Evolutionary conservation across 1,284 basidiomycete genomes (phyloP), one percentile per base, ranked within the genome.

Genomic region (Tylopilus orsonianus): DNA sequence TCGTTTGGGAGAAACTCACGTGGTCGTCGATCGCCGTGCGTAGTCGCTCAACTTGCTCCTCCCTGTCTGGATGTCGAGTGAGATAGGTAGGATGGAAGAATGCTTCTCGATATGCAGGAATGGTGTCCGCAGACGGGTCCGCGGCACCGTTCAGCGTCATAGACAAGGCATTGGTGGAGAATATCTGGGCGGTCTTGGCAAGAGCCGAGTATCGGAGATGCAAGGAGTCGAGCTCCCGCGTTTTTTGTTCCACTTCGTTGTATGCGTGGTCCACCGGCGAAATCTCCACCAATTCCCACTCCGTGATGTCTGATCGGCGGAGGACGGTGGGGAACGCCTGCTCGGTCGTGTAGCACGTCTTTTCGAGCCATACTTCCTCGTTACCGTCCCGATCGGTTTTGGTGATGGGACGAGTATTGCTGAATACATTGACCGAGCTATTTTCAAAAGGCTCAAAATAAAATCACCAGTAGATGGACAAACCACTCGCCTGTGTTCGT

Each of bases 321-420:
- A 98, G 77, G 4, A 98, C 89, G 0, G 93, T 94, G 0, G 96
- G 96, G 70, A 99, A 93, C 0, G 83, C 79, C 57, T 96, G 92
- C 65, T 95, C 92, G 2, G 91, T 93, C 0, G 83, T 90, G 59
- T 87, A 81, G 54, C 83, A 86, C 0, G 86, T 90, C 74, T 95
- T 97, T 65, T 97, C 93, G 1, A 87, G 72, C 93, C 93, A 97
- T 1, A 79, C 70, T 65, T 93, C 86, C 58, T 86, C 83, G n/a
- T 72, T 71, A 18, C 81, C 82, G 48, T 86, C 80, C 20, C 75
- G 71, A 46, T 76, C 78, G 5, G 72, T 62, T 64, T 84, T 85
- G 46, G 78, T 75, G 45, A 90, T 74, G 30, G 85, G 83, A 8
- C 91, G 80, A 4, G 81, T 81, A 50, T 80, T 88, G 49, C 88